Evolutionary conservation across 1,284 basidiomycete species (phyloP), one percentile per base, ranked within the genome.

Genomic region (Sporisorium graminicola): DNA sequence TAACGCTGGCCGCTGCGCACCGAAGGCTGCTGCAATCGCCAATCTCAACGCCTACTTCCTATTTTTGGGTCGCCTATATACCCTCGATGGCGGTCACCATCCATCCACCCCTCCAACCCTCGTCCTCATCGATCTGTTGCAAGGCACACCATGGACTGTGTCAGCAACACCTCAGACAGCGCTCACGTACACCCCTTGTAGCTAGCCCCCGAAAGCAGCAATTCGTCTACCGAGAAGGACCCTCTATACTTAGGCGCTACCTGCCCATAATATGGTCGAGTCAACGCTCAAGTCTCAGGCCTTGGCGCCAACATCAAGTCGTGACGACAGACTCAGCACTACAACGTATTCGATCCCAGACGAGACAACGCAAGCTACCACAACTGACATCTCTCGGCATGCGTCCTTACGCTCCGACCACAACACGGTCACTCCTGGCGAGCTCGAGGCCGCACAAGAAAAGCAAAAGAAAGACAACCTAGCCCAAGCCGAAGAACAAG

Each of bases 361-460:
- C 18, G 51, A 40, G 51, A 53, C 52, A 14, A 35, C 52, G 13
- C 22, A 42, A 42, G 52, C 33, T 16, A 53, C 52, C 37, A 37
- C 52, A 10, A 37, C 60, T 50, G 66, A 59, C 3, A 69, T 52
- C 20, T 56, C 47, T 26, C 60, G 61, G 3, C 57, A 59, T 26
- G 58, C 61, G 16, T 54, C 49, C 2, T 42, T 43, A 8, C 24
- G 35, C 1, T 59, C 57, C 8, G 33, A 44, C 18, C 47, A n/a
- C 24, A 43, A 55, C 10, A 12, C 44, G 9, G 18, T 33, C 26
- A 51, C 26, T 2, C 44, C 55, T 5, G 31, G 51, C 55, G 40
- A 57, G 3, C 55, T 72, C n/a, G 57, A 73, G 52, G 70, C 57
- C 16, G 54, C 51, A 5, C 51, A 63, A 55, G 47, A 52, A 29